Conservation (phyloP, 345 rosid genomes). For the Kandelia obovata region DNA sequence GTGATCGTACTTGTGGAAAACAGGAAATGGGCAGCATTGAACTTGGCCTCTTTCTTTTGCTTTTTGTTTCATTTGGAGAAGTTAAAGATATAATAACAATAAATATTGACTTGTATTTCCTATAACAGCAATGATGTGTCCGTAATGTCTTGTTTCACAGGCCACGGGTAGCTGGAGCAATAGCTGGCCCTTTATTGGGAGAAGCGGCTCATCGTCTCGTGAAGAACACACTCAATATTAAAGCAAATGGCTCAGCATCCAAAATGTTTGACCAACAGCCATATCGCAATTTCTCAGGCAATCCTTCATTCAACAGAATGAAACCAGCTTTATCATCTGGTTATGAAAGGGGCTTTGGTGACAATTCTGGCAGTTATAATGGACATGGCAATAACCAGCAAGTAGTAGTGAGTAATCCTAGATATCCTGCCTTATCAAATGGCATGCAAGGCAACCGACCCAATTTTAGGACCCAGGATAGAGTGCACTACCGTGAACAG, state of each 20-base stretch:
- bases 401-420: slow-evolving; percentile 36
- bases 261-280: slow-evolving; percentile 44
- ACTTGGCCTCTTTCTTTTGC: no score
- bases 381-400: slow-evolving; percentile 45
- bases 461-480: slow-evolving; percentile 41
- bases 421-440: slow-evolving; percentile 38
- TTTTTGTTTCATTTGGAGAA: no score
- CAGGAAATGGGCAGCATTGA: no score
- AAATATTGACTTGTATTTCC: no score
- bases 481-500: slow-evolving; percentile 44
- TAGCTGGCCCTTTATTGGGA: slow-evolving; percentile 68
- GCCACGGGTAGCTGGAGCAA: slow-evolving; percentile 77
- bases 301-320: slow-evolving; percentile 39
- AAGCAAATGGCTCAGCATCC: slow-evolving; percentile 49
- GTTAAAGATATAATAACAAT: no score
- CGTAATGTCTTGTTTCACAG: slow-evolving; percentile 37
- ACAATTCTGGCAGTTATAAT: slow-evolving; percentile 40
- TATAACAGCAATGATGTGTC: background rate
- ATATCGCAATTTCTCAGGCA: slow-evolving; percentile 39
- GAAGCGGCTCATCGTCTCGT: slow-evolving; percentile 98
- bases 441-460: slow-evolving; percentile 44
- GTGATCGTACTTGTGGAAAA: no score
- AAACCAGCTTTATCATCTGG: slow-evolving; percentile 57
- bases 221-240: slow-evolving; percentile 79
- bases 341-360: slow-evolving; percentile 45